Evolutionary conservation across 148 eudicot genomes (phyloP).

Genomic region (Fagopyrum homotropicum): DNA sequence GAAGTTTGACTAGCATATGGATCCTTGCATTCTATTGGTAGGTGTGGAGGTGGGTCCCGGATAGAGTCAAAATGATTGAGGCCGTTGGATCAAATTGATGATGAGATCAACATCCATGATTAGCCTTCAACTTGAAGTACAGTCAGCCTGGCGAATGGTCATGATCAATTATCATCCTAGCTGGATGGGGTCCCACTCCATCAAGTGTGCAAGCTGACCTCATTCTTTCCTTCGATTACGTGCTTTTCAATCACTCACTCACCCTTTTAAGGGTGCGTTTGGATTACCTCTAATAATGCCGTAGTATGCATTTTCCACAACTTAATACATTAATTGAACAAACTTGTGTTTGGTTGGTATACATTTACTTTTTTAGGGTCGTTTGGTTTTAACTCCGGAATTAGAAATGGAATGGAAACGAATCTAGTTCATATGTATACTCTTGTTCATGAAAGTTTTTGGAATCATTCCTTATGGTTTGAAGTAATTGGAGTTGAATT

Average conservation of each 20-base stretch:
- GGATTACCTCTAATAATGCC: too few species aligned
- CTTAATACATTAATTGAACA: too few species aligned
- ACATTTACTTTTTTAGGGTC: too few species aligned
- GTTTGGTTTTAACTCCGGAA: too few species aligned
- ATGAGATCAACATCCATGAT: background rate
- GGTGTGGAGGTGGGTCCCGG: background rate
- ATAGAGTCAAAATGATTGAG: background rate
- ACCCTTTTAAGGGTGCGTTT: background rate
- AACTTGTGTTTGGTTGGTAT: too few species aligned
- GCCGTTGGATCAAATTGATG: background rate
- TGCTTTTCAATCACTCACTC: background rate
- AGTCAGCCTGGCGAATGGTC: background rate
- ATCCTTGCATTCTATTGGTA: background rate
- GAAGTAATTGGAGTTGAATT: too few species aligned
- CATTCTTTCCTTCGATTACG: background rate
- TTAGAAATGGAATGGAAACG: too few species aligned
- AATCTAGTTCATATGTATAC: too few species aligned
- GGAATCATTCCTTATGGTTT: too few species aligned
- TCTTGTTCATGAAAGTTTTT: too few species aligned
- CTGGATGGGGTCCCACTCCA: background rate
- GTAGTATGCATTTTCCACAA: too few species aligned
- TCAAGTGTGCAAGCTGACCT: background rate
- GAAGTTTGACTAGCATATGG: background rate
- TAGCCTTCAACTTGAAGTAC: constrained; percentile 4
- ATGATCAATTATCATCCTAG: background rate